Conservation (phyloP, 1,284 basidiomycete genomes). For the Ustanciosporium gigantosporum region DNA sequence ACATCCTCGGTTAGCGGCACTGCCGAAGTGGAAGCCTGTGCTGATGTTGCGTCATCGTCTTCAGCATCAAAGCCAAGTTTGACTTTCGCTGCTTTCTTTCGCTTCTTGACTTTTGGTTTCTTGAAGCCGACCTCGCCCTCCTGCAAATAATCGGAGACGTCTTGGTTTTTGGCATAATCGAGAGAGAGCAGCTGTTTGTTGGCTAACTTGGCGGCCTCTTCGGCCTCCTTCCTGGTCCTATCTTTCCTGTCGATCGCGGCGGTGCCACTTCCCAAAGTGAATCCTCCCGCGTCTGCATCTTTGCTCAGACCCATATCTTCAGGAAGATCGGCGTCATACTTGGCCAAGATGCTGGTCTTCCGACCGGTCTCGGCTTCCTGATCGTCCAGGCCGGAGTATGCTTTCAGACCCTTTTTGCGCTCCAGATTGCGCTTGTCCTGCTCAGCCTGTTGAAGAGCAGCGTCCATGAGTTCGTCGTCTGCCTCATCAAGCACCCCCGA, state of each 20-base stretch:
- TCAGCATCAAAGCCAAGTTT: constrained; percentile 70
- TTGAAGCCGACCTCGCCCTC: constrained; percentile 92
- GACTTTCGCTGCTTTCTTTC: constrained; percentile 84
- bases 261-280: constrained; percentile 33
- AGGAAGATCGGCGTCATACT: constrained; percentile 89
- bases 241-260: constrained; percentile 55
- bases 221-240: constrained; percentile 65
- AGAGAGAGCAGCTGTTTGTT: constrained; percentile 71
- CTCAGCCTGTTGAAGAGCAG: constrained; percentile 86
- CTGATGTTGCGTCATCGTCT: constrained; percentile 63
- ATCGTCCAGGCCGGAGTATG: constrained; percentile 96
- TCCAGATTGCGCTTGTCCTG: constrained; percentile 76
- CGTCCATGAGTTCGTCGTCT: constrained; percentile 97
- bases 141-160: constrained; percentile 82
- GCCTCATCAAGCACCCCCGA: constrained; percentile 86
- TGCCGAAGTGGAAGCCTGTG: constrained; percentile 36
- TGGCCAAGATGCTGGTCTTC: constrained; percentile 81
- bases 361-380: constrained; percentile 74
- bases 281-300: constrained; percentile 20
- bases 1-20: constrained; percentile 58
- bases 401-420: constrained; percentile 81
- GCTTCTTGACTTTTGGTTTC: constrained; percentile 77
- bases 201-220: constrained; percentile 66
- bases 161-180: constrained; percentile 82
- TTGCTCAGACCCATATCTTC: constrained; percentile 58